Base-by-base conservation (phyloP, 371 early-diverging fungal genomes). In the Saksenaea vasiformis region DNA sequence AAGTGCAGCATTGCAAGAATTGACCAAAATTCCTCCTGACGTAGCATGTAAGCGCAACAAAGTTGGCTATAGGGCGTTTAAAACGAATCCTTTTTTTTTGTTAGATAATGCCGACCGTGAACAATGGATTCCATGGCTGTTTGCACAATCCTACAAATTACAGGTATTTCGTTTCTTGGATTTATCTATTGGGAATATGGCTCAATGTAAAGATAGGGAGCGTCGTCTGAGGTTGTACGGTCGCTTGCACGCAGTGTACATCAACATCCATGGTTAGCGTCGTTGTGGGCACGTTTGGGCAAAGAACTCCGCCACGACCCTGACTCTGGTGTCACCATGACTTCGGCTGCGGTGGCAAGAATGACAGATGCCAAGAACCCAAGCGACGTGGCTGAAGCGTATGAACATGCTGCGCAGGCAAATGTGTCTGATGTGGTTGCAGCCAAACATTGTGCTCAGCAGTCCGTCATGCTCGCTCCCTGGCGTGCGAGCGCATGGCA, bases 1-100 rank as follows among this genome's bases (percentile, higher is more conserved):
- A 0, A 79, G 81, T 2, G 91, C 91, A 0, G 89, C 93, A 0
- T 76, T 91, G 44, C 80, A 86, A 43, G 95, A 95, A 73, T 73
- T 96, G 41, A 56, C 82, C 38, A 90, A 89, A 58, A 69, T 89
- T 15, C 77, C 80, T 24, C 66, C 80, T 24, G 80, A 84, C 54
- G 53, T 66, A 56, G 80, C 77, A 56, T 78, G 84, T 81, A 73
- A 70, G 65, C 58, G 0, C 11, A 58, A 44, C 5, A 41, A 5
- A 22, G 5, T 38, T 15, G n/a, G 14, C 39, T 34, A n/a, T n/a
- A n/a, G n/a, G n/a, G n/a, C n/a, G n/a, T n/a, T n/a, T n/a, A n/a
- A 10, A 19, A 41, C 5, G 36, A 9, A 41, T 19, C 1, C 15
- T 35, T 37, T 41, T 43, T 35, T 35, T 57, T 43, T 38, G 44